These are phyloP conservation scores for Immersiporthe knoxdaviesiana DNA, from an alignment of 2,329 filamentous ascomycete species.

Conservation along the genomic window DNA sequence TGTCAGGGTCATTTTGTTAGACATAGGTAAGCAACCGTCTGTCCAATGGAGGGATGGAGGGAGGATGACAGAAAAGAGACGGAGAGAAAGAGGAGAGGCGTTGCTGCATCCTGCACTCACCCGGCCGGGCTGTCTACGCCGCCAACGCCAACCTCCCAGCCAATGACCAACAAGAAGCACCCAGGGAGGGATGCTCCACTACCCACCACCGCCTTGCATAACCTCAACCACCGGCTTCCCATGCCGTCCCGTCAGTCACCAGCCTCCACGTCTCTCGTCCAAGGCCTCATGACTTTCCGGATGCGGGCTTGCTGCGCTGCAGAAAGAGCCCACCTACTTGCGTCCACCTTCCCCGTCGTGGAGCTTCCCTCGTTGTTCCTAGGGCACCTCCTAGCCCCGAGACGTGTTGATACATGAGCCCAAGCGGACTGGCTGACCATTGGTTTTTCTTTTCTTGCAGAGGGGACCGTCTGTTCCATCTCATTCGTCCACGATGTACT, in stretches of 20 bases:
- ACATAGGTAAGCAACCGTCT: slow-evolving; percentile 54
- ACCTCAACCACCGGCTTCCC: slow-evolving; percentile 10
- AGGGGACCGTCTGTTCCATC: slow-evolving; percentile 82
- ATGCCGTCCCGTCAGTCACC: slow-evolving; percentile 14
- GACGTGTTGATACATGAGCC: slow-evolving; percentile 39
- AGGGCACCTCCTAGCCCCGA: slow-evolving; percentile 19
- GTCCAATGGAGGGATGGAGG: not conserved
- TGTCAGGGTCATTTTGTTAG: slow-evolving; percentile 56
- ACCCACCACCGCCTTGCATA: slow-evolving; percentile 14
- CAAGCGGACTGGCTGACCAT: slow-evolving; percentile 46
- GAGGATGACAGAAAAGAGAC: not conserved
- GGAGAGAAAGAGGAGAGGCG: not conserved
- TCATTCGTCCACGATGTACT: slow-evolving; percentile 83
- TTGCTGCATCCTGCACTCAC: slow-evolving; percentile 11
- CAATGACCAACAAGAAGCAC: not conserved
- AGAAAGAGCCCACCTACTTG: not conserved
- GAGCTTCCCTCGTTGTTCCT: not conserved
- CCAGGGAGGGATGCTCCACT: not conserved
- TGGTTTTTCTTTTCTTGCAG: slow-evolving; percentile 47
- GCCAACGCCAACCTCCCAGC: slow-evolving; percentile 5
- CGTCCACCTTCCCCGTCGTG: slow-evolving; percentile 7
- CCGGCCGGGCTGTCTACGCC: slow-evolving; percentile 3
- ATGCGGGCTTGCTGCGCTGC: slow-evolving; percentile 15
- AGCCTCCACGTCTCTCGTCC: not conserved
- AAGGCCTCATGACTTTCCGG: slow-evolving; percentile 25